Evolutionary conservation across 805 yeast species (phyloP).

Genomic region (Phaffomyces thermotolerans): DNA sequence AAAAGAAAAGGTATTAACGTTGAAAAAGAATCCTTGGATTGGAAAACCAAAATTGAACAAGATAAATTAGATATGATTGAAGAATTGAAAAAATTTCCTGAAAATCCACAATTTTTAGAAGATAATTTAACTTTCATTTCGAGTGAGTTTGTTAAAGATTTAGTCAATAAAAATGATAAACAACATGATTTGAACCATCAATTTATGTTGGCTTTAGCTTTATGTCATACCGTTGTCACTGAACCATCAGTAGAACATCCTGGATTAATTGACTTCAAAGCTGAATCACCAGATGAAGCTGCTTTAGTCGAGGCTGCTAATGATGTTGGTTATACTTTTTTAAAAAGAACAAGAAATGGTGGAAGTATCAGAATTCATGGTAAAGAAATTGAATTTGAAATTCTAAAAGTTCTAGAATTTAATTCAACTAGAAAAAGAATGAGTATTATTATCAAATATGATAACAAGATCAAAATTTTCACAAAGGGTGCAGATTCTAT

Average conservation of each 20-base stretch:
- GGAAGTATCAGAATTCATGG: slow-evolving; percentile 63
- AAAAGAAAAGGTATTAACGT: slow-evolving; percentile 72
- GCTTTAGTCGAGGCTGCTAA: slow-evolving; percentile 78
- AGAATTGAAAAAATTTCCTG: slow-evolving; percentile 28
- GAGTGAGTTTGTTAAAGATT: slow-evolving; percentile 52
- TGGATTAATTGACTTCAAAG: slow-evolving; percentile 49
- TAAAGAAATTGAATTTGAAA: slow-evolving; percentile 56
- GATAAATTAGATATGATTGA: slow-evolving; percentile 56
- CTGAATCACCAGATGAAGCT: slow-evolving; percentile 87
- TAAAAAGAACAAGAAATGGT: slow-evolving; percentile 64
- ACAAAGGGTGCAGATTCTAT: slow-evolving; percentile 84
- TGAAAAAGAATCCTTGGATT: slow-evolving; percentile 45
- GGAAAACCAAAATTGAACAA: slow-evolving; percentile 42
- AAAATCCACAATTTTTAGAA: slow-evolving; percentile 36
- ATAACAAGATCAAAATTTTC: slow-evolving; percentile 52
- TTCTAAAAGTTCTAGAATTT: slow-evolving; percentile 63
- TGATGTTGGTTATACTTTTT: slow-evolving; percentile 64
- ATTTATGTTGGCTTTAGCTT: slow-evolving; percentile 66
- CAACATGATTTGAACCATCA: slow-evolving; percentile 58
- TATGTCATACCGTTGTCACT: slow-evolving; percentile 74
- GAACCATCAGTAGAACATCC: slow-evolving; percentile 59
- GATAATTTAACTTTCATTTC: slow-evolving; percentile 65
- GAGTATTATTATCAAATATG: slow-evolving; percentile 69
- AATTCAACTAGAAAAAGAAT: slow-evolving; percentile 81
- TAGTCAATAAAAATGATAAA: slow-evolving; percentile 35